phyloP scores from a whole-genome alignment of 164 flowering plant species.

The Echeveria elegans region DNA sequence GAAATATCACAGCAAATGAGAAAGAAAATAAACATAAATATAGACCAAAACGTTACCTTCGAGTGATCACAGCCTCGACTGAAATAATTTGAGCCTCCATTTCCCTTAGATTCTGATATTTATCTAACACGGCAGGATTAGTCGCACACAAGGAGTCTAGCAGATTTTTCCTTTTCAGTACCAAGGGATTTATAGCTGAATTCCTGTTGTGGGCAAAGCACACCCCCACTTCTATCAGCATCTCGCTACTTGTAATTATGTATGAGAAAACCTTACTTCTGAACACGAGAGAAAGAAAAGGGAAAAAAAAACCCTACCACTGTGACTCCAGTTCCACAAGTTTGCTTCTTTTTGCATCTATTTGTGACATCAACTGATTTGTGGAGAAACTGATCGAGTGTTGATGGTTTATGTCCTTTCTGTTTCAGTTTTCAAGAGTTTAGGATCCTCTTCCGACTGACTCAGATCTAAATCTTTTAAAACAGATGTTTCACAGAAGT shows the following conservation, averaged over 20 bases:
- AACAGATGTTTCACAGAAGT: constrained; percentile 19
- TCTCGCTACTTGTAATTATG: background rate
- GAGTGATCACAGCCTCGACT: constrained; percentile 32
- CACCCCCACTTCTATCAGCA: background rate
- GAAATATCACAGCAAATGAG: too few relatives aligned
- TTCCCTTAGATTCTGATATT: constrained; percentile 36
- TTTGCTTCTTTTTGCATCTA: constrained; percentile 24
- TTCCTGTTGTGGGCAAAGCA: constrained; percentile 24
- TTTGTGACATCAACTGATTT: constrained; percentile 37
- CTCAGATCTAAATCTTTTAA: constrained; percentile 20
- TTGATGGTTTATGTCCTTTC: constrained; percentile 48
- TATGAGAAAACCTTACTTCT: too few relatives aligned
- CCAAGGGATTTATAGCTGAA: constrained; percentile 24
- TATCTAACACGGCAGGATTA: constrained; percentile 29
- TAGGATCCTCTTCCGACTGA: constrained; percentile 35
- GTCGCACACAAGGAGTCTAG: constrained; percentile 27
- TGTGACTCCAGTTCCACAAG: constrained; percentile 31
- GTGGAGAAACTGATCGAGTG: constrained; percentile 28
- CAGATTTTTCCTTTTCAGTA: constrained; percentile 37
- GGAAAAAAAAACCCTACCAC: constrained; percentile 32
- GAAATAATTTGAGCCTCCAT: constrained; percentile 34
- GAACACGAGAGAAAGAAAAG: background rate
- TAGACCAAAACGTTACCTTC: constrained; percentile 56
- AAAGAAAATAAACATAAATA: too few relatives aligned
- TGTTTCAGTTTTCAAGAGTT: constrained; percentile 31